A percentile compares a stretch with the other conserved stretches of the same genome.
Conservation (phyloP, 192 early-diverging fungal genomes). For the Coemansia umbellata region DNA sequence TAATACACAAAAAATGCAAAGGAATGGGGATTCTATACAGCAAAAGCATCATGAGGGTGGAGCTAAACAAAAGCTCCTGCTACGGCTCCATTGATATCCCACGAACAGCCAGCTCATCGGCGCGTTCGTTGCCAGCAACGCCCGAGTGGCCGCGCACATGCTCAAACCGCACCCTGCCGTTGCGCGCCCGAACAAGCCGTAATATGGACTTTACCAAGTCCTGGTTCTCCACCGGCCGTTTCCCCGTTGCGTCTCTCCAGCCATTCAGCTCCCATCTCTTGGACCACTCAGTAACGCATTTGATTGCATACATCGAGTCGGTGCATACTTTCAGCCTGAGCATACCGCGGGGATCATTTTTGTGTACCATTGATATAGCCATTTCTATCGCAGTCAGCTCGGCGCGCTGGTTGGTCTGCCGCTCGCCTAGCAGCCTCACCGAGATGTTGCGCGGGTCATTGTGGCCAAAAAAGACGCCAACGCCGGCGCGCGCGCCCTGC, state of each 20-base stretch:
- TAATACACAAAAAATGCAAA: too few species aligned
- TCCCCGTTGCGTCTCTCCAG: conserved; percentile 59
- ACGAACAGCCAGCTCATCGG: conserved; percentile 70
- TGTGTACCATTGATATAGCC: conserved; percentile 46
- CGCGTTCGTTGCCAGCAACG: conserved; percentile 71
- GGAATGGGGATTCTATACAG: too few species aligned
- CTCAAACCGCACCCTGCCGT: conserved; percentile 21
- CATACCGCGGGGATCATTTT: too few species aligned
- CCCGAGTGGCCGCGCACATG: conserved; percentile 75
- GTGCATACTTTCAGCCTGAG: conserved; percentile 58
- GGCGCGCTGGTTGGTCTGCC: conserved; percentile 72
- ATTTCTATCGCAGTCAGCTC: conserved; percentile 61
- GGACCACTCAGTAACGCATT: conserved; percentile 71
- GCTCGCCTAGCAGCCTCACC: conserved; percentile 46
- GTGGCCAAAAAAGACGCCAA: conserved; percentile 80
- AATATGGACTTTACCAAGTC: conserved; percentile 71
- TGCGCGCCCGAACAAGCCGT: conserved; percentile 10
- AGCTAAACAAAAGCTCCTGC: too few species aligned
- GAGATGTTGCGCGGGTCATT: conserved; percentile 68
- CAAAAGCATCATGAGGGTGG: too few species aligned
- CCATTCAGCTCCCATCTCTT: conserved; percentile 63
- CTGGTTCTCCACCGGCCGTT: conserved; percentile 65
- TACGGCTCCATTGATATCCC: too few species aligned
- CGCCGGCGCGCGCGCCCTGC: conserved; percentile 64
- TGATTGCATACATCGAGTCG: conserved; percentile 73